Base-by-base conservation (phyloP, 139 green algal species). In the Auxenochlorella pyrenoidosa region DNA sequence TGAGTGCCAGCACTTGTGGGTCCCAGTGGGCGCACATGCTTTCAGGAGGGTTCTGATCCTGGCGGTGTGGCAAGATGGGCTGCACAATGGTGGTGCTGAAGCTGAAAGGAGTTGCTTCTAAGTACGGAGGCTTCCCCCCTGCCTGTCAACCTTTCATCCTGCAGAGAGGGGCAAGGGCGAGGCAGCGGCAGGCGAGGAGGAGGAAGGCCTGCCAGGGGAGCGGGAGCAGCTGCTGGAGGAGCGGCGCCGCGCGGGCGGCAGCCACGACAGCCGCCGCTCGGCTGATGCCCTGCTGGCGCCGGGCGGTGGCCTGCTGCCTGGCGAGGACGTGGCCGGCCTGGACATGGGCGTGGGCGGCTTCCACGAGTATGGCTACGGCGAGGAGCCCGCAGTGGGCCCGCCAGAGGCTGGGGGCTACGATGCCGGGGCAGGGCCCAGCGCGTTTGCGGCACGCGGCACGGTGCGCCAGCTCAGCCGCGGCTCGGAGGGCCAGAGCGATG, bases 101-200 rank as follows among this genome's bases (percentile, higher is more conserved):
- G 2, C 54, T 22, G 54, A 24, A 63, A 63, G 54, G 15, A 24
- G 15, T 24, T 63, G 54, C 54, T 63, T 13, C 15, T 24, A 2
- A 3, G 3, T 13, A 63, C 12, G 2, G 16, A 63, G 16, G 54
- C 30, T 73, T 32, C 32, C 5, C 34, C 66, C 66, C 43, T 83
- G 15, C 16, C 43, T 19, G 1, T 13, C 77, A 1, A 6, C 19
- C 34, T 18, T 19, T 59, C 75, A 26, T 51, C 10, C n/a, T 73
- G 59, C 79, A 84, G 79, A 84, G 59, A 75, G 75, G 79, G 79
- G 54, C 79, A 84, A 84, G 79, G 58, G 36, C 18, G 16, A 32
- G 41, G 58, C 22, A 8, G 40, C 30, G 1, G 78, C 0, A 2
- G 58, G 36, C 32, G 78, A 22, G 78, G 78, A 72, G 78, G 81